Conservation (phyloP, 2,329 filamentous ascomycete species). For the Fusarium floridanum region DNA sequence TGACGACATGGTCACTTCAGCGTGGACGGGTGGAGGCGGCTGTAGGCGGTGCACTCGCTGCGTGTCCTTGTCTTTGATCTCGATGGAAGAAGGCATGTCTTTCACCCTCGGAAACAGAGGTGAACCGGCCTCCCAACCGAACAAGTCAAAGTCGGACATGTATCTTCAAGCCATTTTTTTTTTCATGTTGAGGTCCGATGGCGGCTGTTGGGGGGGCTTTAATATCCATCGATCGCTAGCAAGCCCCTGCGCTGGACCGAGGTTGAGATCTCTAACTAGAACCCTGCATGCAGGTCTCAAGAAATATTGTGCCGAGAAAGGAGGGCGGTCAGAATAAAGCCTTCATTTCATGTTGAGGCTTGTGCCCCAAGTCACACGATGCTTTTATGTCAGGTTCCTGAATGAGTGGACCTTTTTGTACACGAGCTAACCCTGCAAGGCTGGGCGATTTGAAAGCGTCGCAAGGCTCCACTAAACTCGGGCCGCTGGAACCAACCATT, state of each 20-base stretch:
- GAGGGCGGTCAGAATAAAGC: background rate
- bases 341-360: background rate
- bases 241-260: background rate
- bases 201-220: constrained; percentile 2
- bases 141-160: background rate
- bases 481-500: constrained; percentile 33
- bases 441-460: constrained; percentile 3
- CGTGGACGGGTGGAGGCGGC: constrained; percentile 38
- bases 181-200: constrained; percentile 3
- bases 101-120: background rate
- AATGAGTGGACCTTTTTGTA: background rate
- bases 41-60: constrained; percentile 27
- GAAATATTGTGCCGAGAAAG: background rate
- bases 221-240: background rate
- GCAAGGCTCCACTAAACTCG: constrained; percentile 12
- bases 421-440: background rate
- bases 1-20: constrained; percentile 32
- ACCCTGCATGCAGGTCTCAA: background rate
- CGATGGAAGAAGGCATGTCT: background rate
- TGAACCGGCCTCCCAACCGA: background rate
- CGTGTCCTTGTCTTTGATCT: background rate
- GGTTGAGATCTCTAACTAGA: constrained; percentile 1
- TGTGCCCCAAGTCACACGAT: background rate
- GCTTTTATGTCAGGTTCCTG: background rate
- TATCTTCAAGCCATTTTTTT: background rate